phyloP scores from a whole-genome alignment of 495 filamentous ascomycete genomes.

The Penicillium arizonense region DNA sequence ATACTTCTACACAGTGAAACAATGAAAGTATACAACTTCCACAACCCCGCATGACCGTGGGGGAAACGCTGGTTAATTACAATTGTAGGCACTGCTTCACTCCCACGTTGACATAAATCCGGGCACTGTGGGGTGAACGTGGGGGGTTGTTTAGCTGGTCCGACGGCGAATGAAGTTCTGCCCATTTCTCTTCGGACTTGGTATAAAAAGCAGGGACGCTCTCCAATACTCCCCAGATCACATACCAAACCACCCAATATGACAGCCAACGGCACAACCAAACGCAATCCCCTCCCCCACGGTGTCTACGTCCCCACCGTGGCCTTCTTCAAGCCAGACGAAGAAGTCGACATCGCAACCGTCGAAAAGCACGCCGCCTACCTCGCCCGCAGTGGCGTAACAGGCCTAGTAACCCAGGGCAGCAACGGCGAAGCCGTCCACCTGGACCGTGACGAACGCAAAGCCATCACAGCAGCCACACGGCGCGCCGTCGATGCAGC shows the following conservation, averaged over 20 bases:
- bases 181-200: background rate
- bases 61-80: no score
- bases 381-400: conserved; percentile 76
- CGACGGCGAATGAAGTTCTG: background rate
- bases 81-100: no score
- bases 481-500: conserved; percentile 70
- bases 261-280: conserved; percentile 22
- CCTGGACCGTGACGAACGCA: conserved; percentile 67
- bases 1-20: no score
- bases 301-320: conserved; percentile 71
- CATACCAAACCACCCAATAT: conserved; percentile 12
- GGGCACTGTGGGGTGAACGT: background rate
- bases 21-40: no score
- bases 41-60: no score
- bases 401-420: conserved; percentile 80
- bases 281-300: conserved; percentile 30
- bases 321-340: conserved; percentile 63
- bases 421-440: conserved; percentile 91
- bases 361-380: conserved; percentile 75
- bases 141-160: background rate
- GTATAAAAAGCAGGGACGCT: background rate
- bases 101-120: background rate
- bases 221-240: background rate
- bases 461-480: conserved; percentile 68
- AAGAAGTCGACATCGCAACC: conserved; percentile 64